A percentile compares a stretch with the other conserved stretches of the same genome.
These are phyloP conservation scores for Codiaeum variegatum DNA, from an alignment of 441 rosid genomes.

Conservation along the genomic window DNA sequence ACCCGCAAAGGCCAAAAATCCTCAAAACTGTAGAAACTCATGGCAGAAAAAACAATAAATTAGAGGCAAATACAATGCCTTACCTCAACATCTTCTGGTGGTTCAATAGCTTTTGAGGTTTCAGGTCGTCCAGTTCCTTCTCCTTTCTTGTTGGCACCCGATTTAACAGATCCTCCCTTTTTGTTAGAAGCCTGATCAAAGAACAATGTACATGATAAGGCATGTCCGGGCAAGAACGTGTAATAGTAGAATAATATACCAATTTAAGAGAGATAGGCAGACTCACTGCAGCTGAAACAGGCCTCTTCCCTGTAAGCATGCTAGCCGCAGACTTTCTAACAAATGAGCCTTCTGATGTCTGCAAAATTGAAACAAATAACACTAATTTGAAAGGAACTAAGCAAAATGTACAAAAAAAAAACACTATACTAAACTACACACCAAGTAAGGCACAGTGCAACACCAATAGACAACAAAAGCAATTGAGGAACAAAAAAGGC, in stretches of 20 bases:
- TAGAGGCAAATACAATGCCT: slow-evolving; percentile 12
- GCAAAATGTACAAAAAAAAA: not conserved
- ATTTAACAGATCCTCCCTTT: slow-evolving; percentile 60
- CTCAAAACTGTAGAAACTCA: slow-evolving; percentile 16
- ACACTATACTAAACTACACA: not conserved
- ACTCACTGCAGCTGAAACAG: slow-evolving; percentile 67
- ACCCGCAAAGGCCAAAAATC: slow-evolving; percentile 19
- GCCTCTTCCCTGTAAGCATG: slow-evolving; percentile 95
- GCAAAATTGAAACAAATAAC: slow-evolving; percentile 14
- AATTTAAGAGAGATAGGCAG: slow-evolving; percentile 4
- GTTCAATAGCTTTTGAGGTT: slow-evolving; percentile 50
- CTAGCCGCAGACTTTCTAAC: slow-evolving; percentile 94
- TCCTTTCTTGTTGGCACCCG: slow-evolving; percentile 62
- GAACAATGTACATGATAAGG: slow-evolving; percentile 13
- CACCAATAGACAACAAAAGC: not conserved
- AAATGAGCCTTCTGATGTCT: slow-evolving; percentile 68
- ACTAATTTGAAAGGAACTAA: not conserved
- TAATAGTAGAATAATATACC: not conserved
- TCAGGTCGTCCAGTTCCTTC: slow-evolving; percentile 74
- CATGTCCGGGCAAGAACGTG: slow-evolving; percentile 8
- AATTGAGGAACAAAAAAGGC: not conserved
- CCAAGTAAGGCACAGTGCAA: not conserved
- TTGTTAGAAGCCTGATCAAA: slow-evolving; percentile 59
- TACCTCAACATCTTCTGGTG: slow-evolving; percentile 93
- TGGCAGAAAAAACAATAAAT: slow-evolving; percentile 6